Percentiles rank a stretch among this genome's conserved stretches.
Conservation (phyloP, 139 green algal genomes). For the Haematococcus lacustris region DNA sequence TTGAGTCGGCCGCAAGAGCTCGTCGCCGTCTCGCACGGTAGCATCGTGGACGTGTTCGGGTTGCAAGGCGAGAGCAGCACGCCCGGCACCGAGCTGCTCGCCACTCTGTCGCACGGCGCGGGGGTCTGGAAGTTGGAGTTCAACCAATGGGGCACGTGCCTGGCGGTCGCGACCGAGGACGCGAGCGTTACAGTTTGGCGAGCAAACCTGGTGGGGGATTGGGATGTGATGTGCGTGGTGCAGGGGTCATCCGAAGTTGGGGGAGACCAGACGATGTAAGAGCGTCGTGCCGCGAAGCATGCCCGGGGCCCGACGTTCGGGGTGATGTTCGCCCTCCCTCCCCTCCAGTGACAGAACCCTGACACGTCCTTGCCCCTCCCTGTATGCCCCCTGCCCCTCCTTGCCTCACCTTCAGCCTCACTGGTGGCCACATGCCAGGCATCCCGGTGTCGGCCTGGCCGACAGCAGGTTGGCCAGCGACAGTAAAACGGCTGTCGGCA, state of each 20-base stretch:
- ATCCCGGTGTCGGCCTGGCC: too few species aligned
- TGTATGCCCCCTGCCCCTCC: too few species aligned
- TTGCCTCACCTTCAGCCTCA: too few species aligned
- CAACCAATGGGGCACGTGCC: slow-evolving; percentile 30
- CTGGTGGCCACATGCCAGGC: too few species aligned
- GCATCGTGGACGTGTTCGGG: slow-evolving; percentile 21
- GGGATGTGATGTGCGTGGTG: slow-evolving; percentile 7
- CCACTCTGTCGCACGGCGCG: slow-evolving; percentile 9
- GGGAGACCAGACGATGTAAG: too few species aligned
- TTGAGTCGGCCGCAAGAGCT: slow-evolving; percentile 29
- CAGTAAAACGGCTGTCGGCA: too few species aligned
- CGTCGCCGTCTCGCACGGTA: slow-evolving; percentile 24
- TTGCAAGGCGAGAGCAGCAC: slow-evolving; percentile 13
- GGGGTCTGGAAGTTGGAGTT: slow-evolving; percentile 38
- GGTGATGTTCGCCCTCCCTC: too few species aligned
- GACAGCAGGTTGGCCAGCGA: too few species aligned
- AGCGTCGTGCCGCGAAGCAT: too few species aligned
- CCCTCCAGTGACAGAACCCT: too few species aligned
- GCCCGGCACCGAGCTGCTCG: slow-evolving; percentile 13
- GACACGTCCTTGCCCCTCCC: too few species aligned
- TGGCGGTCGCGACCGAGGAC: slow-evolving; percentile 20
- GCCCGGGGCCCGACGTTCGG: too few species aligned
- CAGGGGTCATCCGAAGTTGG: slow-evolving; percentile 3
- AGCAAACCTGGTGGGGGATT: slow-evolving; percentile 24
- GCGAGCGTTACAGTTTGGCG: slow-evolving; percentile 24